Base-by-base conservation (phyloP, 306 rosid species). In the Vicia villosa region DNA sequence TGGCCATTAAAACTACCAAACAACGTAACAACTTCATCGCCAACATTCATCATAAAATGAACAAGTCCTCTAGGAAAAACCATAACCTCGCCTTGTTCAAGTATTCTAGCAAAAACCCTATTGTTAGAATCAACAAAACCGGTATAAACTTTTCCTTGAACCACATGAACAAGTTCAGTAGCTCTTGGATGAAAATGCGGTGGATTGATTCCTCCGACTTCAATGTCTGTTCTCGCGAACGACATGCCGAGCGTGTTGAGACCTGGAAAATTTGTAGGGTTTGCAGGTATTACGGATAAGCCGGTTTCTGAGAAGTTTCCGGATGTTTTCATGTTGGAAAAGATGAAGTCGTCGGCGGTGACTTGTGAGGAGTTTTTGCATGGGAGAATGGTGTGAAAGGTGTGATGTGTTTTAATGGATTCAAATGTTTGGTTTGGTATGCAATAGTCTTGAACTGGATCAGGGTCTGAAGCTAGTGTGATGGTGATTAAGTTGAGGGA, bases 121-220 rank as follows among this genome's bases (percentile, higher is more conserved):
- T 91, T 94, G 50, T 40, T 64, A 1, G 97, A 88, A 85, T 94
- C 99, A 4, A 94, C 97, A 56, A 91, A 90, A 10, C 99, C 99
- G 8, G 87, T 70, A 55, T 94, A 91, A 14, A 88, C 92, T 41
- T 76, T 80, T 19, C 99, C 99, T 32, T 77, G 28, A 22, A 94
- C 63, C 41, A 94, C 87, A 52, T 88, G 85, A 45, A 84, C 83
- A 4, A 94, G 80, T 51, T 94, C 97, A 0, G 97, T 89, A 15
- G 96, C 98, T 71, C 97, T 82, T 1, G 97, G 98, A 72, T 90
- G 96, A 65, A 88, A 91, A 74, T 94, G 98, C 24, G 97, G 98
- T 37, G 97, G 96, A 47, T 90, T 90, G 28, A 88, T 72, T 5
- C 92, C 97, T 0, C 96, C 96, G 1, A 55, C 78, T 70, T 81